These are phyloP conservation scores for Colletotrichum sp. DNA, from an alignment of 2,329 filamentous ascomycete species.

Conservation along the genomic window DNA sequence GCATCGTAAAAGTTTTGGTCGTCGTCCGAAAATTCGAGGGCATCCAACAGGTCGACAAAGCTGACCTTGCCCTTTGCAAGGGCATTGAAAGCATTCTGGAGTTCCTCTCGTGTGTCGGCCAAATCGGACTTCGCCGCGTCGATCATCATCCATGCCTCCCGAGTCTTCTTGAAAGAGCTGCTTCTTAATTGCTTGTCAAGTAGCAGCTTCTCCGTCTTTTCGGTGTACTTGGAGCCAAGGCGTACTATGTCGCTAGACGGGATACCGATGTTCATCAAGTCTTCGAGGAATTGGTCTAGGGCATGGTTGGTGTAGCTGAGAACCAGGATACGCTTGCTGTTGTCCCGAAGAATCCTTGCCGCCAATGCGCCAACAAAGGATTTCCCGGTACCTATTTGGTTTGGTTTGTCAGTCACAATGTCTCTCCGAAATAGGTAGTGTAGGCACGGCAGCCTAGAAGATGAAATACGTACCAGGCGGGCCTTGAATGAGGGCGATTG, in stretches of 20 bases:
- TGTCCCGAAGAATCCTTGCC: slow-evolving; percentile 57
- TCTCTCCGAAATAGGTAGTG: neutral
- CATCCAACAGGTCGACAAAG: slow-evolving; percentile 38
- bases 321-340: slow-evolving; percentile 59
- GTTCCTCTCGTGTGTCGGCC: slow-evolving; percentile 29
- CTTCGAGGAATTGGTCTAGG: slow-evolving; percentile 68
- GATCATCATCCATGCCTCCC: slow-evolving; percentile 45
- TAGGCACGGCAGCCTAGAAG: neutral
- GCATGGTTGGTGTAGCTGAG: slow-evolving; percentile 74
- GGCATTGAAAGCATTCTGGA: slow-evolving; percentile 24
- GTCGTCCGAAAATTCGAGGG: slow-evolving; percentile 56
- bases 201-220: slow-evolving; percentile 50
- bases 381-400: slow-evolving; percentile 70
- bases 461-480: slow-evolving; percentile 62
- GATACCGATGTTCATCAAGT: slow-evolving; percentile 64
- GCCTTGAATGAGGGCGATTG: slow-evolving; percentile 70
- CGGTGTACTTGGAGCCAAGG: slow-evolving; percentile 64
- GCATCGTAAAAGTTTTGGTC: slow-evolving; percentile 60
- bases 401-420: neutral
- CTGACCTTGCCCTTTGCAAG: slow-evolving; percentile 13
- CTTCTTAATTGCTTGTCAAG: slow-evolving; percentile 44
- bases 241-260: slow-evolving; percentile 56
- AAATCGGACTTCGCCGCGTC: slow-evolving; percentile 41
- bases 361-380: slow-evolving; percentile 73
- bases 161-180: slow-evolving; percentile 32